phyloP scores from a whole-genome alignment of 2,329 filamentous ascomycete genomes.

The Epichloe sibirici region DNA sequence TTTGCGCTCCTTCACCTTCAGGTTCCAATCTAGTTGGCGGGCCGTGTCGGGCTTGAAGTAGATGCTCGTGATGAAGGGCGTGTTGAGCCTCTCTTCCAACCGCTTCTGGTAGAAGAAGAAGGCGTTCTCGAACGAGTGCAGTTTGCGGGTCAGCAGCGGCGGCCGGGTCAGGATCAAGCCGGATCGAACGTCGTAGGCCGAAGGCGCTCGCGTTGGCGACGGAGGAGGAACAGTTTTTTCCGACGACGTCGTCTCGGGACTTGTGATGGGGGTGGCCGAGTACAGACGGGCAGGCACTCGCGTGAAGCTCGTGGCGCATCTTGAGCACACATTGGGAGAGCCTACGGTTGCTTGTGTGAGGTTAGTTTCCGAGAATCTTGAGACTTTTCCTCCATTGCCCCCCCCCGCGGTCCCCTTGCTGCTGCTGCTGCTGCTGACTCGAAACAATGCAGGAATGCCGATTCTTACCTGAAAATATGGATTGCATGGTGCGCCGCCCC shows the following conservation, averaged over 20 bases:
- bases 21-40: conserved; percentile 76
- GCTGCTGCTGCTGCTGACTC: background rate
- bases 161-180: conserved; percentile 80
- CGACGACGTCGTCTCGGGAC: conserved; percentile 9
- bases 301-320: conserved; percentile 23
- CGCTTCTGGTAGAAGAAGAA: conserved; percentile 97
- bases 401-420: background rate
- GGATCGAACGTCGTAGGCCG: conserved; percentile 38
- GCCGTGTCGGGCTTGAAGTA: conserved; percentile 91
- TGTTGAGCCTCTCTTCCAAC: conserved; percentile 79
- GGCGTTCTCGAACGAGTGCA: conserved; percentile 79
- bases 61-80: conserved; percentile 82
- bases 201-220: conserved; percentile 5
- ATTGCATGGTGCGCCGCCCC: conserved; percentile 37
- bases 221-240: conserved; percentile 10
- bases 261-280: conserved; percentile 17
- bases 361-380: background rate
- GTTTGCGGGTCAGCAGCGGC: conserved; percentile 71
- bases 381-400: background rate
- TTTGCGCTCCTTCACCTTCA: conserved; percentile 63
- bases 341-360: conserved; percentile 8
- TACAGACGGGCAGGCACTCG: conserved; percentile 22
- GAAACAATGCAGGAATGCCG: background rate
- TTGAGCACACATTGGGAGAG: conserved; percentile 22
- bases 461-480: conserved; percentile 37